Conservation (phyloP, 345 rosid species). For the Boechera retrofracta region DNA sequence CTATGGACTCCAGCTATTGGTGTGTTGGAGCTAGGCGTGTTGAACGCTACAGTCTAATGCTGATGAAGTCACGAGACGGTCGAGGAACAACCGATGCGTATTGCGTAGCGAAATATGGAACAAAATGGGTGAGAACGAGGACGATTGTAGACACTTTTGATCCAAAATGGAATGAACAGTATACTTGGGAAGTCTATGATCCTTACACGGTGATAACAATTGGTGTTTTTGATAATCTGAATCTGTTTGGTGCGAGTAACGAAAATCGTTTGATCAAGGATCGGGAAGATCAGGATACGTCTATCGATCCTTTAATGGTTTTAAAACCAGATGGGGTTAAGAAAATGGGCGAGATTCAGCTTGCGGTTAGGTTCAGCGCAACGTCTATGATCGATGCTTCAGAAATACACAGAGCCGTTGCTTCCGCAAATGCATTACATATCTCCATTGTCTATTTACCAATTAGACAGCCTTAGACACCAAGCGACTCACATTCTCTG, state of each 20-base stretch:
- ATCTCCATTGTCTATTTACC: conserved; percentile 46
- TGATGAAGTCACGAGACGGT: conserved; percentile 53
- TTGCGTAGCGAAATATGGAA: conserved; percentile 60
- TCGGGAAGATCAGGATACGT: conserved; percentile 57
- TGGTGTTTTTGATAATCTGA: conserved; percentile 55
- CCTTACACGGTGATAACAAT: conserved; percentile 55
- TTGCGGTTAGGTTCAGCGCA: conserved; percentile 43
- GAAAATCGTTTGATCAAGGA: conserved; percentile 17
- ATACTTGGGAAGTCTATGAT: conserved; percentile 66
- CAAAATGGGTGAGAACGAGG: conserved; percentile 59
- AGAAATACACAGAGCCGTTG: conserved; percentile 48
- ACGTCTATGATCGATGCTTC: conserved; percentile 49
- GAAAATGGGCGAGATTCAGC: conserved; percentile 59
- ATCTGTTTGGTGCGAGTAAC: conserved; percentile 34
- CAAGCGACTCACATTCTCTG: conserved; percentile 51
- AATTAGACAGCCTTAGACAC: conserved; percentile 50
- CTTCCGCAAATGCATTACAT: conserved; percentile 53
- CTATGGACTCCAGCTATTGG: conserved; percentile 53
- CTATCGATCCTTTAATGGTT: conserved; percentile 51
- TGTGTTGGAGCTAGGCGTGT: conserved; percentile 60
- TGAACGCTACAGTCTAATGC: conserved; percentile 54
- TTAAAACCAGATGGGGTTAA: conserved; percentile 51
- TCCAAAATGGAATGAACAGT: conserved; percentile 62
- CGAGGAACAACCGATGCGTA: conserved; percentile 57
- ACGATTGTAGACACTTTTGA: conserved; percentile 51